Evolutionary conservation across 2,329 filamentous ascomycete genomes (phyloP).

Genomic region (Nigrograna mackinnonii): DNA sequence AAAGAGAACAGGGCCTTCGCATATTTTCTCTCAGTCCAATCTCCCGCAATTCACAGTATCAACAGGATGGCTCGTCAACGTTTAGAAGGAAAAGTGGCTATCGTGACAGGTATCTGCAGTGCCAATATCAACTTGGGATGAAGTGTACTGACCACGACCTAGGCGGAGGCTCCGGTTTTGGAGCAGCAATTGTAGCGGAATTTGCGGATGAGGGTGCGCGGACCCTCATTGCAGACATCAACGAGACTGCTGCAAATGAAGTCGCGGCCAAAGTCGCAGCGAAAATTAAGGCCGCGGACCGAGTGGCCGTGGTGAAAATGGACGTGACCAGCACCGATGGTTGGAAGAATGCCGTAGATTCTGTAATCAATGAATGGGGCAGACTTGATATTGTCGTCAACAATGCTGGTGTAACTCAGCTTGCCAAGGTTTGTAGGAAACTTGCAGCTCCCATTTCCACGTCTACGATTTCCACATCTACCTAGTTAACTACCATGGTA

Average conservation of each 20-base stretch:
- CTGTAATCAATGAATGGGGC: constrained; percentile 26
- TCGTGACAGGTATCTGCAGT: not conserved
- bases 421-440: constrained; percentile 55
- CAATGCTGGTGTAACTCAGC: constrained; percentile 59
- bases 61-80: too few relatives aligned
- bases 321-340: not conserved
- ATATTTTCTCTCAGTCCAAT: too few relatives aligned
- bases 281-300: not conserved
- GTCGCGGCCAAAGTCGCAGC: too few relatives aligned
- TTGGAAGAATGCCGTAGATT: not conserved
- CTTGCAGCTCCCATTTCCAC: constrained; percentile 65
- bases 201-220: not conserved
- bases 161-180: not conserved
- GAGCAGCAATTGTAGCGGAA: not conserved
- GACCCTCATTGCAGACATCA: not conserved
- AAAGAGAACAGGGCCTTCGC: too few relatives aligned
- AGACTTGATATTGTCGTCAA: constrained; percentile 60
- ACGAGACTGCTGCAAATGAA: not conserved
- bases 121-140: too few relatives aligned
- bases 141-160: too few relatives aligned
- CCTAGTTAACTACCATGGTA: too few relatives aligned
- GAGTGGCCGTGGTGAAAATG: not conserved
- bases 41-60: too few relatives aligned
- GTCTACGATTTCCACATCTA: constrained; percentile 54
- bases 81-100: not conserved